Percentiles rank a stretch among this genome's conserved stretches.
These are phyloP conservation scores for Zymoseptoria passerinii DNA, from an alignment of 2,329 filamentous ascomycete species.

Conservation along the genomic window DNA sequence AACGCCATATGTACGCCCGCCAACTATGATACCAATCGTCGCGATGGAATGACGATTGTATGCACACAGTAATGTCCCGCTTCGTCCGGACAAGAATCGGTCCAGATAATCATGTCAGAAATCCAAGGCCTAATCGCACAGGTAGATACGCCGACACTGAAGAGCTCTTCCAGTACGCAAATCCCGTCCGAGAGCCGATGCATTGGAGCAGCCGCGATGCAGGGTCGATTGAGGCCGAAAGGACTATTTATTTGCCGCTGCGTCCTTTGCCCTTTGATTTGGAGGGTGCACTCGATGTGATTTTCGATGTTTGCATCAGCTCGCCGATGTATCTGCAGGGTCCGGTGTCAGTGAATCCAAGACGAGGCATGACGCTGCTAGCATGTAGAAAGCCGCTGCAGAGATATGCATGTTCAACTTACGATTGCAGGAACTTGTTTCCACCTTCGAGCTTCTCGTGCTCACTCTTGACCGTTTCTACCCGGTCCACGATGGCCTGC, in stretches of 20 bases:
- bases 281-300: constrained; percentile 45
- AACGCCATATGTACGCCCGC: neutral
- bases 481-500: constrained; percentile 80
- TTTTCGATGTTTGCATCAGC: constrained; percentile 68
- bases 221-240: neutral
- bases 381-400: constrained; percentile 5
- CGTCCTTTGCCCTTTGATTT: constrained; percentile 39
- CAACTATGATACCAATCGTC: neutral
- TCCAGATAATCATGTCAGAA: neutral
- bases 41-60: neutral
- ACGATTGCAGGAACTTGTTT: constrained; percentile 84
- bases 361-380: neutral
- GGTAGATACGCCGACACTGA: neutral
- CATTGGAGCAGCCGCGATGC: neutral
- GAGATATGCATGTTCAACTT: constrained; percentile 23
- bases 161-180: neutral
- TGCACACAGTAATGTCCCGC: neutral
- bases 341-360: neutral
- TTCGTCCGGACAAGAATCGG: neutral
- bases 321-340: constrained; percentile 86
- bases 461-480: constrained; percentile 87
- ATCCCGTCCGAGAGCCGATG: neutral
- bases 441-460: constrained; percentile 95
- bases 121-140: neutral
- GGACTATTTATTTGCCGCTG: constrained; percentile 16